phyloP scores from a whole-genome alignment of 2,329 filamentous ascomycete species.

The Colletotrichum cordylinicola region DNA sequence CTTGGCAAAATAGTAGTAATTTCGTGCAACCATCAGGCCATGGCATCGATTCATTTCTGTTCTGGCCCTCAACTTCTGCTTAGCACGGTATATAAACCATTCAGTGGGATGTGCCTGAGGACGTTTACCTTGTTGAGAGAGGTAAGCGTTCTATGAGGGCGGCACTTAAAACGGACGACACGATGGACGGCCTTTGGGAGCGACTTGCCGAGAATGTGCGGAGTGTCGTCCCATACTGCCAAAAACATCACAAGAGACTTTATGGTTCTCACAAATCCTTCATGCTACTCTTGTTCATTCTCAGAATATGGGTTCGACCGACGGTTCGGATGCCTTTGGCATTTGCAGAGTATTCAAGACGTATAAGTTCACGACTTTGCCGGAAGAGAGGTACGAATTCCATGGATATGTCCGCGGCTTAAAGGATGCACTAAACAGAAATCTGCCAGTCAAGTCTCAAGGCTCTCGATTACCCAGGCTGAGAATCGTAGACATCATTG shows the following conservation, averaged over 20 bases:
- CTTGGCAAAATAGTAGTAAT: too few relatives aligned
- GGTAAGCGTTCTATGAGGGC: not conserved
- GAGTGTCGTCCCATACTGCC: not conserved
- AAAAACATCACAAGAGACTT: rapidly evolving
- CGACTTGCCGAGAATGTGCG: not conserved
- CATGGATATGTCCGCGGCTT: rapidly evolving
- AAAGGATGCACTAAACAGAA: not conserved
- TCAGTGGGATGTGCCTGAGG: not conserved
- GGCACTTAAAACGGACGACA: rapidly evolving
- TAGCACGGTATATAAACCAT: rapidly evolving
- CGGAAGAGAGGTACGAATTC: rapidly evolving
- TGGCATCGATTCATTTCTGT: too few relatives aligned
- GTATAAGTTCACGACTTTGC: rapidly evolving
- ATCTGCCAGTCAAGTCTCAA: rapidly evolving
- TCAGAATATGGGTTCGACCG: rapidly evolving
- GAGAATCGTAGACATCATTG: not conserved
- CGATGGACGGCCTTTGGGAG: not conserved
- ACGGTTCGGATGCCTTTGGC: rapidly evolving
- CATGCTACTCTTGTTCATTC: not conserved
- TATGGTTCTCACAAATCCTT: rapidly evolving
- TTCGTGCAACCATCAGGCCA: too few relatives aligned
- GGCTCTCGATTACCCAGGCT: rapidly evolving
- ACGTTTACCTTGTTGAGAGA: not conserved
- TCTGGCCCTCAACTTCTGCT: not conserved
- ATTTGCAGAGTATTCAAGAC: not conserved